Percentiles rank a stretch among this genome's conserved stretches.
Evolutionary conservation across 2,329 filamentous ascomycete species (phyloP).

Genomic region (Huntiella bhutanensis): DNA sequence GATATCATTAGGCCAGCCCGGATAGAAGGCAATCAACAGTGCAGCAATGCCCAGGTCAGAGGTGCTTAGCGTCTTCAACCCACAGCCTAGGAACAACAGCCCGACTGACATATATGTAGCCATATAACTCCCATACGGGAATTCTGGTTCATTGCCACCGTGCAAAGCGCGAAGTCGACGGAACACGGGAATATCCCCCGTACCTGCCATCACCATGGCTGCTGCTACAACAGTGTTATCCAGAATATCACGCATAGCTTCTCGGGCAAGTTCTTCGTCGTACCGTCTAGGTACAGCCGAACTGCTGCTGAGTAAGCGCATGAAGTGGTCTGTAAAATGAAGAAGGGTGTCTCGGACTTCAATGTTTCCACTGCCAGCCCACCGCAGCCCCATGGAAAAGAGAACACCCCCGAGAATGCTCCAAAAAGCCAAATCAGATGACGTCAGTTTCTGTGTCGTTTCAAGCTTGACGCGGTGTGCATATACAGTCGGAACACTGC

Average conservation of each 20-base stretch:
- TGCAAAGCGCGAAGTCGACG: constrained; percentile 74
- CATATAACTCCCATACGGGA: constrained; percentile 82
- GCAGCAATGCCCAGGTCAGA: constrained; percentile 73
- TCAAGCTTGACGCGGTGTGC: constrained; percentile 34
- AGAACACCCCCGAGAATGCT: constrained; percentile 81
- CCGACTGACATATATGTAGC: constrained; percentile 85
- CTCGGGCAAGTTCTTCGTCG: constrained; percentile 66
- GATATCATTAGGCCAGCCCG: constrained; percentile 71
- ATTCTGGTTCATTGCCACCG: constrained; percentile 65
- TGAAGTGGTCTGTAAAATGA: constrained; percentile 70
- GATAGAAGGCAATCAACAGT: constrained; percentile 82
- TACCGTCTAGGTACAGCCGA: constrained; percentile 30
- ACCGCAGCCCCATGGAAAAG: constrained; percentile 57
- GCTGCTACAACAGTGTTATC: constrained; percentile 67
- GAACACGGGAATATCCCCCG: constrained; percentile 71
- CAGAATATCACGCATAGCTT: constrained; percentile 77
- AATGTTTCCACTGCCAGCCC: constrained; percentile 50
- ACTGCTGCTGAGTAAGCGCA: constrained; percentile 49
- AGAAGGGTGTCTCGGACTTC: constrained; percentile 65
- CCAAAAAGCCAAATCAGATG: constrained; percentile 76
- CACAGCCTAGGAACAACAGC: constrained; percentile 75
- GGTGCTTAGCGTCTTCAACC: constrained; percentile 79
- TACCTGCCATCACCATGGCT: constrained; percentile 87
- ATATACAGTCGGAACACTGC: constrained; percentile 54
- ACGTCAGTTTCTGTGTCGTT: constrained; percentile 34